phyloP scores from a whole-genome alignment of 2,329 filamentous ascomycete species.

The Myrmaecium sp. region DNA sequence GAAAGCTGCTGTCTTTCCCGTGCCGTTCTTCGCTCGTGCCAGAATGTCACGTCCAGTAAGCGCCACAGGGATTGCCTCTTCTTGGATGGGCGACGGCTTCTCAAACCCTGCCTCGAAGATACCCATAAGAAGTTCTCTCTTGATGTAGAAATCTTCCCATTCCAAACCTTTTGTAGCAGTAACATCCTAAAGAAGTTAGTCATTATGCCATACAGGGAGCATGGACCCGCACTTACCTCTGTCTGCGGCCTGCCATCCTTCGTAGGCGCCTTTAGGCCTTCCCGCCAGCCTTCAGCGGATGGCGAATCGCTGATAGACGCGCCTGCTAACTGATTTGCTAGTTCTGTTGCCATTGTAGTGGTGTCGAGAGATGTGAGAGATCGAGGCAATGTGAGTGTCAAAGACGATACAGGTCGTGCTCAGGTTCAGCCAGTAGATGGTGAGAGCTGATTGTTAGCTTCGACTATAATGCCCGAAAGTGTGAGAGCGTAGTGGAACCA shows the following conservation, averaged over 20 bases:
- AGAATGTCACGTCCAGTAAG: conserved; percentile 90
- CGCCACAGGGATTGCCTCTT: conserved; percentile 95
- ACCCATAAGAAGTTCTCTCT: conserved; percentile 91
- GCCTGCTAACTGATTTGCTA: conserved; percentile 39
- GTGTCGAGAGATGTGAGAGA: conserved; percentile 11
- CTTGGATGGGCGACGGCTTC: conserved; percentile 96
- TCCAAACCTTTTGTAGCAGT: conserved; percentile 95
- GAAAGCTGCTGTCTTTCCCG: conserved; percentile 95
- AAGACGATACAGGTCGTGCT: too few relatives aligned
- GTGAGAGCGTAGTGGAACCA: conserved; percentile 5
- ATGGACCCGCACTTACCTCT: conserved; percentile 37
- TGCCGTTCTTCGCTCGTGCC: conserved; percentile 94
- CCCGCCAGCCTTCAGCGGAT: conserved; percentile 53
- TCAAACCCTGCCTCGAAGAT: conserved; percentile 99
- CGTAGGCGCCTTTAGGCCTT: conserved; percentile 50
- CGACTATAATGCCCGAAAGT: too few relatives aligned
- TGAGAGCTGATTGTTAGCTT: too few relatives aligned
- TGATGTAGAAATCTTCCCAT: conserved; percentile 93
- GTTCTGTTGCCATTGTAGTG: conserved; percentile 29
- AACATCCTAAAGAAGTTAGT: conserved; percentile 53
- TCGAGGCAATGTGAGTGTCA: conserved; percentile 8
- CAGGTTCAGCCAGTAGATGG: conserved; percentile 4
- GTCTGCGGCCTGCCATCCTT: conserved; percentile 69
- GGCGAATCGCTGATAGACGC: conserved; percentile 33
- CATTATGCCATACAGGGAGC: background rate